These are phyloP conservation scores for Trapa incisa DNA, from an alignment of 345 rosid species.

Conservation along the genomic window DNA sequence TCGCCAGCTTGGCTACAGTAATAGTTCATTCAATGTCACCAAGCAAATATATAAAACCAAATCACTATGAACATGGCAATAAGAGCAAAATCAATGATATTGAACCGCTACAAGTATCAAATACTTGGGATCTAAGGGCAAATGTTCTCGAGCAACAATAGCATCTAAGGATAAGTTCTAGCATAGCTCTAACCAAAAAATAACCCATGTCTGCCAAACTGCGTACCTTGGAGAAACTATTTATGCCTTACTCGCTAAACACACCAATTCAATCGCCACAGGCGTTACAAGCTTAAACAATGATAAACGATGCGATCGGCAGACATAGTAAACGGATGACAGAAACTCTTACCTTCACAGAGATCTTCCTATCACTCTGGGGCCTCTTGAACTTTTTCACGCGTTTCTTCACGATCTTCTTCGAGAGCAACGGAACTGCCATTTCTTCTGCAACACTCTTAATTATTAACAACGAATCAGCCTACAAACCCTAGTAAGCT, in stretches of 20 bases:
- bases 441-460: conserved; percentile 2
- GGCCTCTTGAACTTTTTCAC: conserved; percentile 20
- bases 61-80: background rate
- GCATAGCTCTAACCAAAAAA: no score
- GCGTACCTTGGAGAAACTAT: background rate
- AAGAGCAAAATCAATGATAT: background rate
- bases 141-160: no score
- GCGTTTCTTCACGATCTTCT: conserved; percentile 18
- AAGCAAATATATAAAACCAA: background rate
- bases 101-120: background rate
- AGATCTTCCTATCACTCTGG: conserved; percentile 12
- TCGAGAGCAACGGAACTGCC: conserved; percentile 16
- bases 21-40: background rate
- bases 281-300: background rate
- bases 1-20: conserved; percentile 14
- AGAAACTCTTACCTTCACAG: conserved; percentile 8
- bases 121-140: no score
- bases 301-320: background rate
- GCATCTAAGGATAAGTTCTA: no score
- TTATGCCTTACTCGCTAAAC: background rate
- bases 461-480: no score
- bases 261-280: background rate
- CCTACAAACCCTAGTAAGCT: no score
- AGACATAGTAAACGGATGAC: no score
- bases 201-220: background rate